Conservation (phyloP, 108 stramenopile species). For the Cyclotella sp. region DNA sequence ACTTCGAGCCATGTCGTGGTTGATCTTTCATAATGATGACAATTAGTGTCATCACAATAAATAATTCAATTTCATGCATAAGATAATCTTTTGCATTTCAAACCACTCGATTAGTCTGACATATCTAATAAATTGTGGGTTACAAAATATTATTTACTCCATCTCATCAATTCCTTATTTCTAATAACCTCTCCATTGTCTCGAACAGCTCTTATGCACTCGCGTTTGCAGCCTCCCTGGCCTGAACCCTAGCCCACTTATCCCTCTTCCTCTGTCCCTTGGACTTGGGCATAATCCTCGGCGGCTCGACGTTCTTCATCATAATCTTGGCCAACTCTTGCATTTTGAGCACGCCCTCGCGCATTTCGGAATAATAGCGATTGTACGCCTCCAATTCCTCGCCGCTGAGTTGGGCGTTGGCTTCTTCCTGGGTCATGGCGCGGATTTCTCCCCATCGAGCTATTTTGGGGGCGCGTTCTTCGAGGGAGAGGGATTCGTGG, state of each 20-base stretch:
- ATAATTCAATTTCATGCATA: too few species aligned
- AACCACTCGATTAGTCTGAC: too few species aligned
- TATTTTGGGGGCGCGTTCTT: slow-evolving; percentile 62
- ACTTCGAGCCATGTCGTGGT: background rate
- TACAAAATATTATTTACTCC: too few species aligned
- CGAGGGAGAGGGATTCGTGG: slow-evolving; percentile 46
- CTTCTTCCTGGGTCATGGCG: slow-evolving; percentile 60
- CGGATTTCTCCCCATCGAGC: slow-evolving; percentile 76
- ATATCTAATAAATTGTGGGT: too few species aligned
- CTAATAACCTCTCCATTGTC: background rate
- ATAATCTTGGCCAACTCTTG: slow-evolving; percentile 62
- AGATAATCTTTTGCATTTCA: too few species aligned
- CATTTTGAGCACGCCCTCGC: slow-evolving; percentile 72
- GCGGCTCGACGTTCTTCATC: slow-evolving; percentile 66
- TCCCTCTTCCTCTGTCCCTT: slow-evolving; percentile 83
- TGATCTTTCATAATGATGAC: too few species aligned
- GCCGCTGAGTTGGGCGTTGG: slow-evolving; percentile 59
- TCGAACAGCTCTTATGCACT: background rate
- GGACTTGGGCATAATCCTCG: slow-evolving; percentile 72
- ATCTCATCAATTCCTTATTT: too few species aligned
- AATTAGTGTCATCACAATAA: too few species aligned
- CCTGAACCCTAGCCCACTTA: slow-evolving; percentile 59
- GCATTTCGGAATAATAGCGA: slow-evolving; percentile 65
- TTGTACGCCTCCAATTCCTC: slow-evolving; percentile 85
- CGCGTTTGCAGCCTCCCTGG: slow-evolving; percentile 49